Evolutionary conservation across 225 moss, liverwort and hornwort genomes (phyloP).

Genomic region (Climacium dendroides): DNA sequence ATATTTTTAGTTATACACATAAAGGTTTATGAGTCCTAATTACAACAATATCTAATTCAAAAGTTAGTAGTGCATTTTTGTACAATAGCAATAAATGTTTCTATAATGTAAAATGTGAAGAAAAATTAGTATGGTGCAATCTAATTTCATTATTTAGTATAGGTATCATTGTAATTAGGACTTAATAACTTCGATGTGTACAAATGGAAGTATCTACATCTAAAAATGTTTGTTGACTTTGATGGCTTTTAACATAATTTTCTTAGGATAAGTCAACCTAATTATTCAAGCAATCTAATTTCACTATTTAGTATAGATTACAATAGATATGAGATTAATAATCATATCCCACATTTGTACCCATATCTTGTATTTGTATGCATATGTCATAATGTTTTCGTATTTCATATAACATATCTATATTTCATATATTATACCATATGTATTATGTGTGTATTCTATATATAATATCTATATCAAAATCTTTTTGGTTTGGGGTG

Average conservation of each 20-base stretch:
- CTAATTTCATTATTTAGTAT: no score
- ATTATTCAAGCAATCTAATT: neutral
- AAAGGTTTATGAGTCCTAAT: no score
- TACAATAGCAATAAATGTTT: no score
- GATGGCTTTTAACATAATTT: neutral
- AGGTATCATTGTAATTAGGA: no score
- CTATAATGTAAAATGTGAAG: no score
- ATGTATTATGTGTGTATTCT: neutral
- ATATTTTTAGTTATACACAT: no score
- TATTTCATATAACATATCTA: neutral
- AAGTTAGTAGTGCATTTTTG: no score
- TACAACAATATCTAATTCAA: no score
- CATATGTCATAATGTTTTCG: accelerated
- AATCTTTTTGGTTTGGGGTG: neutral
- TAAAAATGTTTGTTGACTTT: neutral
- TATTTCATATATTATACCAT: neutral
- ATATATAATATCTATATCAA: accelerated
- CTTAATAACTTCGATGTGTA: no score
- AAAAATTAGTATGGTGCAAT: no score
- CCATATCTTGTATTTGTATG: accelerated
- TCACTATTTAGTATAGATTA: neutral
- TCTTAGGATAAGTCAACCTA: accelerated
- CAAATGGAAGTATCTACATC: no score
- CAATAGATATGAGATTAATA: neutral
- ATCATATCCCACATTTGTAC: neutral